Evolutionary conservation across 2,329 filamentous ascomycete genomes (phyloP).

Genomic region (Alternaria angustiovoidea): DNA sequence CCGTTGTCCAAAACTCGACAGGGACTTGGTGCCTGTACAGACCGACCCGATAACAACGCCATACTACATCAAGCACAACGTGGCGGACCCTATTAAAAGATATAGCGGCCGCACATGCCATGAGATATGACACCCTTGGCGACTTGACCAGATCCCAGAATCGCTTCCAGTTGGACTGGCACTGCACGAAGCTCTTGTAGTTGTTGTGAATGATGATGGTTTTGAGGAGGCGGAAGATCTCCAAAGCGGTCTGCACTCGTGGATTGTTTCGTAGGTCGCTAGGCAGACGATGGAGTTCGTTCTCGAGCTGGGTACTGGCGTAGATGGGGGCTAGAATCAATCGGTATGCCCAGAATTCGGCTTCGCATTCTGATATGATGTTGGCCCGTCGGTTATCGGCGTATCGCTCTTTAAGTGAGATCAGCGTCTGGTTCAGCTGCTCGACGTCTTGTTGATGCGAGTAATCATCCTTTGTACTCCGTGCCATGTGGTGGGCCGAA

Average conservation of each 20-base stretch:
- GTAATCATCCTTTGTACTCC: slow-evolving; percentile 54
- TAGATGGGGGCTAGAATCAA: slow-evolving; percentile 58
- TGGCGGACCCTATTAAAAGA: slow-evolving; percentile 68
- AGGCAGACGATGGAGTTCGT: slow-evolving; percentile 65
- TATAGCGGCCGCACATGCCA: slow-evolving; percentile 70
- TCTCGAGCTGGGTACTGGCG: slow-evolving; percentile 61
- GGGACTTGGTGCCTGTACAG: slow-evolving; percentile 52
- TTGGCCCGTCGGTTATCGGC: slow-evolving; percentile 50
- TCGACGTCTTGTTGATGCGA: slow-evolving; percentile 68
- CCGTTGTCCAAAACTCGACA: slow-evolving; percentile 63
- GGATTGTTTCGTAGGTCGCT: slow-evolving; percentile 58
- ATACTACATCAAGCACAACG: slow-evolving; percentile 63
- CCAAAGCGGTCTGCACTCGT: slow-evolving; percentile 64
- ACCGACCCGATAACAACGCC: slow-evolving; percentile 63
- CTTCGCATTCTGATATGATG: slow-evolving; percentile 64
- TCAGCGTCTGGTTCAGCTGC: slow-evolving; percentile 69
- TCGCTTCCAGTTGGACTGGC: slow-evolving; percentile 64
- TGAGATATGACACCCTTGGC: slow-evolving; percentile 65
- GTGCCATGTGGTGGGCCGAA: slow-evolving; percentile 64
- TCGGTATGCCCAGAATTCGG: slow-evolving; percentile 71
- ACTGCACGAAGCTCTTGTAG: slow-evolving; percentile 61
- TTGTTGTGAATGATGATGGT: slow-evolving; percentile 60
- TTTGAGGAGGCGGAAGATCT: slow-evolving; percentile 64
- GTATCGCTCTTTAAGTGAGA: slow-evolving; percentile 65
- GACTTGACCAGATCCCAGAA: slow-evolving; percentile 68